phyloP scores from a whole-genome alignment of 2,329 filamentous ascomycete species.

The Lasiodiplodia theobromae region DNA sequence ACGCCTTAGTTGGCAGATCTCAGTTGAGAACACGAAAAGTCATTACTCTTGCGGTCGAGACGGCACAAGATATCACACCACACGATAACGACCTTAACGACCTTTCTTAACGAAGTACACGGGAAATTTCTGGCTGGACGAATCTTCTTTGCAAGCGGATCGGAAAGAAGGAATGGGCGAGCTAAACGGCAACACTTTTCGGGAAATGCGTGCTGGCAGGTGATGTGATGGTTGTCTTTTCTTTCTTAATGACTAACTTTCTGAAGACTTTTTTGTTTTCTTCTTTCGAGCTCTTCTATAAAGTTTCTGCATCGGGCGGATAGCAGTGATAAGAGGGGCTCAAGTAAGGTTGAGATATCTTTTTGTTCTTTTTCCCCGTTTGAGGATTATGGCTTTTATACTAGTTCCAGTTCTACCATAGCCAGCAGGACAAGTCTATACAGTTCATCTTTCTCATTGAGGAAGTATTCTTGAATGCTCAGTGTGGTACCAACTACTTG shows the following conservation, averaged over 20 bases:
- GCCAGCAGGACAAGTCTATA: constrained; percentile 9
- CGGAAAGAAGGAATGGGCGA: background rate
- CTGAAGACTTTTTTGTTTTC: constrained; percentile 5
- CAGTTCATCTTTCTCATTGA: background rate
- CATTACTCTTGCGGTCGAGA: constrained; percentile 9
- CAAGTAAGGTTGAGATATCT: constrained; percentile 13
- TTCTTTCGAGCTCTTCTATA: background rate
- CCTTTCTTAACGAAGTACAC: constrained; percentile 12
- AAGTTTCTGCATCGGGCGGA: constrained; percentile 16
- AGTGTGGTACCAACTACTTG: background rate
- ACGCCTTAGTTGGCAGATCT: background rate
- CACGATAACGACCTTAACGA: constrained; percentile 23
- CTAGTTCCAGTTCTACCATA: background rate
- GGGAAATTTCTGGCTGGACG: background rate
- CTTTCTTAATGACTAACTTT: background rate
- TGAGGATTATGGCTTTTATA: background rate
- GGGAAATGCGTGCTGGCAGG: constrained; percentile 13
- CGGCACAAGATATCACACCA: constrained; percentile 1
- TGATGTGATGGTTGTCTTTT: background rate
- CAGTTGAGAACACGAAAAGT: constrained; percentile 13
- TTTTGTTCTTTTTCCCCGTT: background rate
- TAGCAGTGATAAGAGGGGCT: constrained; percentile 1
- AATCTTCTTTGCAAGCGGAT: background rate
- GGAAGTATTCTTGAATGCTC: background rate
- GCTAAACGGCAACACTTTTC: background rate